Conservation (phyloP, 345 rosid genomes). For the Pistacia atlantica region DNA sequence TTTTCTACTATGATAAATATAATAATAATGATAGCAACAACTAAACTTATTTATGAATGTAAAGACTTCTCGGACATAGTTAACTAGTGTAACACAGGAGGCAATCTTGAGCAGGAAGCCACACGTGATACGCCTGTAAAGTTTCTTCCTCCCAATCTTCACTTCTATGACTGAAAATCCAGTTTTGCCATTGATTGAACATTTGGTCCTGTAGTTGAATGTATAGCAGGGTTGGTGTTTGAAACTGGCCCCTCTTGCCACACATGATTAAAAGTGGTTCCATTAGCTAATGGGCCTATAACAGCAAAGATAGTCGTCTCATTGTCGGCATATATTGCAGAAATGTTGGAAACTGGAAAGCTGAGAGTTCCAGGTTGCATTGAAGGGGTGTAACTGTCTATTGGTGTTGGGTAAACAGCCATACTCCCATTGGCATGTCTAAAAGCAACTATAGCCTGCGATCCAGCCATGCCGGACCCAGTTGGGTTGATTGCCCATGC, state of each 20-base stretch:
- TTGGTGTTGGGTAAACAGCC: conserved; percentile 31
- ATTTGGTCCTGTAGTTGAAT: conserved; percentile 31
- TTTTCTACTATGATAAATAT: neutral
- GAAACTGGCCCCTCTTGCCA: conserved; percentile 57
- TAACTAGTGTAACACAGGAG: neutral
- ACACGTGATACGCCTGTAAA: neutral
- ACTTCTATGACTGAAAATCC: conserved; percentile 23
- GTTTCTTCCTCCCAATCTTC: neutral
- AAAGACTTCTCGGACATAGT: neutral
- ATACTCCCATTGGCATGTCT: conserved; percentile 33
- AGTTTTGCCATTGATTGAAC: conserved; percentile 31
- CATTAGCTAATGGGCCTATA: conserved; percentile 33
- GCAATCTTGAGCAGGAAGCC: neutral
- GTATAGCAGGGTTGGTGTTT: conserved; percentile 27
- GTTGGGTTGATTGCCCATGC: conserved; percentile 58
- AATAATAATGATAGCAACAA: neutral
- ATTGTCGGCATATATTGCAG: conserved; percentile 24
- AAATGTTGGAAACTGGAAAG: conserved; percentile 37
- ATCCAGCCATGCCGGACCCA: conserved; percentile 37
- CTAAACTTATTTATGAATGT: neutral
- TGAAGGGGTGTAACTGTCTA: conserved; percentile 30
- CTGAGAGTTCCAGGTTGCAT: conserved; percentile 38
- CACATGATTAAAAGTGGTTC: conserved; percentile 40
- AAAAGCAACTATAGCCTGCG: conserved; percentile 61
- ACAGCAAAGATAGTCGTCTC: conserved; percentile 49